These are phyloP conservation scores for Pythium graminicola DNA, from an alignment of 352 stramenopile genomes.

Conservation along the genomic window DNA sequence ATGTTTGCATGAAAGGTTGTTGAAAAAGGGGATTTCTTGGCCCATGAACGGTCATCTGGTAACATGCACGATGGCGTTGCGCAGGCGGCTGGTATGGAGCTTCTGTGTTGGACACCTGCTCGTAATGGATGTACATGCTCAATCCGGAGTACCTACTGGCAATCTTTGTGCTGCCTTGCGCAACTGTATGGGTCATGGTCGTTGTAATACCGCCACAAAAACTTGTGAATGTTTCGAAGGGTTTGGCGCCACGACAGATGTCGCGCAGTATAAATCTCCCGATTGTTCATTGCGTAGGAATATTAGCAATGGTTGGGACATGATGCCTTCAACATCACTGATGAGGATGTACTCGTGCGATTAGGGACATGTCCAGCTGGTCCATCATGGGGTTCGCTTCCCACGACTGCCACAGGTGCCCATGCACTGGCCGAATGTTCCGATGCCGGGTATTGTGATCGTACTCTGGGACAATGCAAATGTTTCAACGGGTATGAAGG, in stretches of 20 bases:
- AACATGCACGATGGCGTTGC: no score
- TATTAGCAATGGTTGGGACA: conserved; percentile 7
- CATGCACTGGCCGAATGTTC: conserved; percentile 57
- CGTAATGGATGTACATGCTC: conserved; percentile 11
- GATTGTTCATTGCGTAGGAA: conserved; percentile 77
- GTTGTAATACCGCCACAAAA: conserved; percentile 76
- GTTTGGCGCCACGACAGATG: conserved; percentile 75
- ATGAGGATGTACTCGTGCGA: no score
- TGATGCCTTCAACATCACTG: no score
- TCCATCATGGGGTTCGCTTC: conserved; percentile 54
- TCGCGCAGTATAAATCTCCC: conserved; percentile 65
- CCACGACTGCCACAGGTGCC: conserved; percentile 30
- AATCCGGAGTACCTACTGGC: conserved; percentile 46
- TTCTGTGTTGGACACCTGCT: neutral
- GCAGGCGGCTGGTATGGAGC: neutral
- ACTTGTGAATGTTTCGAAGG: conserved; percentile 86
- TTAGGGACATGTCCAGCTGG: conserved; percentile 65
- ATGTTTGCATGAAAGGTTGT: no score
- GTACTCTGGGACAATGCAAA: conserved; percentile 43
- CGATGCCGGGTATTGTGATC: conserved; percentile 53
- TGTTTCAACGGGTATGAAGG: conserved; percentile 69
- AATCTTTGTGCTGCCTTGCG: conserved; percentile 71
- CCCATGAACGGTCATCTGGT: neutral
- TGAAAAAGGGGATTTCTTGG: neutral
- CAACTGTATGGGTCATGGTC: conserved; percentile 87